Conservation (phyloP, 23 red algal species). For the Gracilaria gracilis region DNA sequence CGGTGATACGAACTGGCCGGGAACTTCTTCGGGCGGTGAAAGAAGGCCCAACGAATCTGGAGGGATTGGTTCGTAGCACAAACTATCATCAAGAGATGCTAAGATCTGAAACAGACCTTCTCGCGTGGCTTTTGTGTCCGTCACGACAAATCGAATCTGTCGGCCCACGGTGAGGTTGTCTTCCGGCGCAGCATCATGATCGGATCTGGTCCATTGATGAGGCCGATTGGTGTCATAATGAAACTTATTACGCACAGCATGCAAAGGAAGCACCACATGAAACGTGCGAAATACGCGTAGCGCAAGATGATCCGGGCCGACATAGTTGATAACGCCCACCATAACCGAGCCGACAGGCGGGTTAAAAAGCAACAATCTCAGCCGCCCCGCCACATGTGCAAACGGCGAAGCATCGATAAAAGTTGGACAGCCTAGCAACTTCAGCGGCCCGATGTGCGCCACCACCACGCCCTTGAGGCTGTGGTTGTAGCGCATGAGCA, state of each 20-base stretch:
- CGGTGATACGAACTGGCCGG: not conserved
- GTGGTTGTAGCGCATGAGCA: conserved; percentile 47
- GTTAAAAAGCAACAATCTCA: conserved; percentile 46
- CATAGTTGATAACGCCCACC: conserved; percentile 49
- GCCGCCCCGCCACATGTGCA: conserved; percentile 39
- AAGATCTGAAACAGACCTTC: conserved; percentile 54
- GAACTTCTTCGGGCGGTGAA: not conserved
- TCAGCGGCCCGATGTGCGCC: conserved; percentile 28
- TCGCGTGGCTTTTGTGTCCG: conserved; percentile 27
- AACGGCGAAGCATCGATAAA: conserved; percentile 60
- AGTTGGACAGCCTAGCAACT: not conserved
- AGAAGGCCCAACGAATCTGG: not conserved
- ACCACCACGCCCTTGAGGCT: conserved; percentile 46
- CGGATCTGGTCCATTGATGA: conserved; percentile 1
- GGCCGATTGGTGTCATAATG: not conserved
- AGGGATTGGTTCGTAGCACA: not conserved
- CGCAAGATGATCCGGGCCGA: conserved; percentile 69
- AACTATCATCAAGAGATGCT: conserved; percentile 18
- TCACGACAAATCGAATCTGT: conserved; percentile 57
- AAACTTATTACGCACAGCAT: conserved; percentile 15
- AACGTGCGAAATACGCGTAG: conserved; percentile 43
- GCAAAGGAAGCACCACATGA: conserved; percentile 51
- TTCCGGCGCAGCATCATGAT: not conserved
- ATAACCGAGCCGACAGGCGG: conserved; percentile 39
- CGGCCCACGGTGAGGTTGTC: conserved; percentile 38